These are phyloP conservation scores for Neurospora tetrasperma DNA, from an alignment of 495 filamentous ascomycete species.

Conservation along the genomic window DNA sequence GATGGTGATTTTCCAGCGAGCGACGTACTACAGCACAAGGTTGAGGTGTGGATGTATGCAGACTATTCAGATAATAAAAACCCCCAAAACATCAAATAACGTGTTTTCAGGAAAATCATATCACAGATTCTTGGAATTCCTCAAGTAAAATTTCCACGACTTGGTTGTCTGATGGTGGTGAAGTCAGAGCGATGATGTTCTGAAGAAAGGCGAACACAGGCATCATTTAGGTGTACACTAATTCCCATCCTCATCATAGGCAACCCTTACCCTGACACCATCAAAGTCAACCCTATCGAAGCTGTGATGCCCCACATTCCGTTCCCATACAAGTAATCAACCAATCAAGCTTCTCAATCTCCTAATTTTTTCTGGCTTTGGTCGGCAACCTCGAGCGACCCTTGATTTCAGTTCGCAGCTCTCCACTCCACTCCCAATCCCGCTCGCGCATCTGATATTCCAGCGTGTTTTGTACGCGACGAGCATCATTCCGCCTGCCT, in stretches of 20 bases:
- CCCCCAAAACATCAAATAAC: not conserved
- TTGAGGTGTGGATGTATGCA: not conserved
- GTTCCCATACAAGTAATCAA: not conserved
- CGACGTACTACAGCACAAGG: not conserved
- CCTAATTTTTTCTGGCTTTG: not conserved
- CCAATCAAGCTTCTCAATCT: conserved; percentile 7
- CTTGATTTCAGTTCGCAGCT: not conserved
- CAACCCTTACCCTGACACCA: not conserved
- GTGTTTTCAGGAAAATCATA: not conserved
- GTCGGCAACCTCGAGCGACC: not conserved
- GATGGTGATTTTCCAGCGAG: not conserved
- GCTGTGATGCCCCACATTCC: not conserved
- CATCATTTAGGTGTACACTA: not conserved
- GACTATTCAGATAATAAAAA: not conserved
- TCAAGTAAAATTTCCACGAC: not conserved
- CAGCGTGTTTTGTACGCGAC: not conserved
- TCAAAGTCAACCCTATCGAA: not conserved
- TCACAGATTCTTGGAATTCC: not conserved
- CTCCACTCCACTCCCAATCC: not conserved
- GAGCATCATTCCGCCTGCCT: not conserved
- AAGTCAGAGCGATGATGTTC: not conserved
- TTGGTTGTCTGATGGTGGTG: not conserved
- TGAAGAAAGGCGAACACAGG: not conserved
- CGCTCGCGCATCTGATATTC: not conserved
- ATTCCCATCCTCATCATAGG: not conserved